Evolutionary conservation across 805 yeast species (phyloP).

Genomic region (Saccharomycopsis javanensis): DNA sequence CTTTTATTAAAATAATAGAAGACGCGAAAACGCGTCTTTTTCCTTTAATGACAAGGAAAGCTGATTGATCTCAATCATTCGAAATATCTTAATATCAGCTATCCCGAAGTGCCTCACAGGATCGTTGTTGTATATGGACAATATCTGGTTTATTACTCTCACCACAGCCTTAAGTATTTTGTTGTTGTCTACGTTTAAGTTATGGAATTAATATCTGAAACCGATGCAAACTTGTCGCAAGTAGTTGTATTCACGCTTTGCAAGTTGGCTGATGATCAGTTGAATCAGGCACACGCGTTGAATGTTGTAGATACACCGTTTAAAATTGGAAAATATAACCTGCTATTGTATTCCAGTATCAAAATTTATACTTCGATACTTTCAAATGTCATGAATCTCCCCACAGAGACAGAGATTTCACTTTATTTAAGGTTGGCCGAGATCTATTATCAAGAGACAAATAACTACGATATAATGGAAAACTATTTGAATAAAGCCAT

Average conservation of each 20-base stretch:
- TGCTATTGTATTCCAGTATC: constrained; percentile 14
- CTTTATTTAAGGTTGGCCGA: constrained; percentile 13
- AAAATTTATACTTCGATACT: constrained; percentile 10
- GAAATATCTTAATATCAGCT: too few relatives aligned
- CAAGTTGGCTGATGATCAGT: constrained; percentile 6
- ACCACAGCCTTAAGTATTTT: too few relatives aligned
- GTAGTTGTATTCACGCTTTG: constrained; percentile 6
- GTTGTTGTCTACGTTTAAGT: too few relatives aligned
- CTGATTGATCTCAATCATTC: too few relatives aligned
- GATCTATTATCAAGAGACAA: constrained; percentile 15
- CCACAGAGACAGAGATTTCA: constrained; percentile 11
- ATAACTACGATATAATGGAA: constrained; percentile 7
- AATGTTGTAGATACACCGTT: not conserved
- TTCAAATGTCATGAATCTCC: constrained; percentile 8
- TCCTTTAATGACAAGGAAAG: too few relatives aligned
- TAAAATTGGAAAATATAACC: constrained; percentile 4
- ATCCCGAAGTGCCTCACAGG: too few relatives aligned
- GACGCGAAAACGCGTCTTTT: too few relatives aligned
- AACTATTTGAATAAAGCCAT: constrained; percentile 14
- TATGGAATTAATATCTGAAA: too few relatives aligned
- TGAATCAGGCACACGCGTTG: constrained; percentile 8
- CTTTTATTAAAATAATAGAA: too few relatives aligned
- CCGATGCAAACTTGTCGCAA: not conserved
- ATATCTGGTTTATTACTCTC: too few relatives aligned
- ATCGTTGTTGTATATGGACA: too few relatives aligned